Base-by-base conservation (phyloP, 306 rosid genomes). In the Urtica urens region DNA sequence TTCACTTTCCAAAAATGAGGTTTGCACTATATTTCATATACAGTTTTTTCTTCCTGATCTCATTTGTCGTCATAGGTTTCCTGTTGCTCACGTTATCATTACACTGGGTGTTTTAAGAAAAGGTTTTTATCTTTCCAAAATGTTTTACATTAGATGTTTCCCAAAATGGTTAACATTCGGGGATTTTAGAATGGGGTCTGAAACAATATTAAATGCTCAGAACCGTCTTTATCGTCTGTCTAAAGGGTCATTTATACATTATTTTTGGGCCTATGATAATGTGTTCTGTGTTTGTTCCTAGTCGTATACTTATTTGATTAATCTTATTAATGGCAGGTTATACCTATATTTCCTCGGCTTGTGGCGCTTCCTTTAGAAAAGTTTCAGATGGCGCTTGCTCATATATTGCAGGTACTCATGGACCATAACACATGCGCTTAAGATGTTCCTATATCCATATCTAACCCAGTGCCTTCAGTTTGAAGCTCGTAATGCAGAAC, bases 341-440 rank as follows among this genome's bases (percentile, higher is more conserved):
- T 92, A 57, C 99, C 96, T 23, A 80, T 92, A 66, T 82, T 92
- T 55, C 96, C 99, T 44, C 82, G 69, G 58, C 93, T 92, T 63
- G 81, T 92, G 19, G 87, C 72, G 60, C 96, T 92, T 51, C 94
- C 99, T 49, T 60, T 79, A 66, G 99, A 92, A 34, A 92, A 92
- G 78, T 92, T 92, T 70, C 94, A 92, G 74, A 92, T 63, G 68
- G 96, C 99, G 14, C 93, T 92, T 62, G 99, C 99, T 60, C 93
- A 69, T 76, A 72, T 92, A 69, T 79, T 92, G 29, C 99, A 92
- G 99, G 99, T 92, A 77, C 54, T 60, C 64, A 17, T 35, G 27
- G 28, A 5, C 10, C 23, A 17, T 8, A 0, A 18, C 16, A 21
- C 10, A 11, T 49, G 34, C 26, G 5, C 25, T 23, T 19, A 11